A percentile compares a stretch with the other conserved stretches of the same genome.
These are phyloP conservation scores for Teratosphaeria pseudoeucalypti DNA, from an alignment of 2,329 filamentous ascomycete genomes.

Conservation along the genomic window DNA sequence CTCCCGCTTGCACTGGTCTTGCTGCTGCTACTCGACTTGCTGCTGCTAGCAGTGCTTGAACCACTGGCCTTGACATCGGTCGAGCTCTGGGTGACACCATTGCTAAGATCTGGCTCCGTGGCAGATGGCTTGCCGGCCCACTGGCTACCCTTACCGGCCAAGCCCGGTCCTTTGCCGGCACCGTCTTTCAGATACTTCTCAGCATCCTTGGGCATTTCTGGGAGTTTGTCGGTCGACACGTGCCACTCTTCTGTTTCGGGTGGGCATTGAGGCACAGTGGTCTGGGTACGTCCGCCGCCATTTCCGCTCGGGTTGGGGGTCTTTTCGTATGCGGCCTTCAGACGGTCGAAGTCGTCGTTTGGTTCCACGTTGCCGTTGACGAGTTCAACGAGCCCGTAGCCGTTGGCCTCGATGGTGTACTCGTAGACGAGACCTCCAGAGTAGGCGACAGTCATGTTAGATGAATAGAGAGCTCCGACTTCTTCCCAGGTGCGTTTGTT, in stretches of 20 bases:
- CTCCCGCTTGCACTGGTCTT: not conserved
- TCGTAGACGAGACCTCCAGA: conserved; percentile 94
- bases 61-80: not conserved
- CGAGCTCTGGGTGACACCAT: conserved; percentile 12
- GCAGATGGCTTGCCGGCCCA: conserved; percentile 41
- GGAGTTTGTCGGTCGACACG: conserved; percentile 40
- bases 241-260: conserved; percentile 45
- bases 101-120: conserved; percentile 31
- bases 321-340: conserved; percentile 41
- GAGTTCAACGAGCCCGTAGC: conserved; percentile 69
- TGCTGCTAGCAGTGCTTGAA: not conserved
- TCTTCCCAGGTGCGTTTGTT: conserved; percentile 75
- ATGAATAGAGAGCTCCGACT: conserved; percentile 65
- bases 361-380: conserved; percentile 43
- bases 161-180: conserved; percentile 46
- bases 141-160: conserved; percentile 36
- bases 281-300: conserved; percentile 44
- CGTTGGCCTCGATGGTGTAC: conserved; percentile 69
- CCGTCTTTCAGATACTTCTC: conserved; percentile 47
- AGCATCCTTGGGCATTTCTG: conserved; percentile 46
- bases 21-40: not conserved
- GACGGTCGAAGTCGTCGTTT: conserved; percentile 51
- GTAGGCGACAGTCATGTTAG: conserved; percentile 78
- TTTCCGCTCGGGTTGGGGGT: conserved; percentile 45
- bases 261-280: conserved; percentile 46